Evolutionary conservation across 2,329 filamentous ascomycete species (phyloP), one percentile per base, ranked within the genome.

Genomic region (Fonsecaea pedrosoi): DNA sequence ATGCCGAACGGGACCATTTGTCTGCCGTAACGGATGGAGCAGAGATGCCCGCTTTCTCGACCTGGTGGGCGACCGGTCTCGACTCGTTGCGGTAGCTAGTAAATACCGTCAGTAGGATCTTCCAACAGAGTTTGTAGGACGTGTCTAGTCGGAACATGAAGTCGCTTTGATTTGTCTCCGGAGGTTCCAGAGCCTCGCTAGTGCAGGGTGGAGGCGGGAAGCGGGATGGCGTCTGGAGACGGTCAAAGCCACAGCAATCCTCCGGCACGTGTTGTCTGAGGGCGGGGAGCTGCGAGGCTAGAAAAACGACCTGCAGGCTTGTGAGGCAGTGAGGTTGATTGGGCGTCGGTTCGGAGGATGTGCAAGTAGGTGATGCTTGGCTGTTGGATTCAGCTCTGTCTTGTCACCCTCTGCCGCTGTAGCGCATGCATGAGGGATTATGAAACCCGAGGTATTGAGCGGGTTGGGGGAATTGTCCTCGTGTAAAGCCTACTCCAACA

Each of bases 401-500:
- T 15, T 15, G 38, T 3, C 38, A 15, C 38, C 6, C 10, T 25
- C 53, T 35, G 34, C 53, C 53, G 25, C 4, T 15, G 6, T 18
- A 48, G 6, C n/a, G 42, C 7, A 48, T 21, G 42, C 42, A 48
- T 38, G 5, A 15, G 18, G 42, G 42, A 48, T 18, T 18, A 48
- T 48, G 15, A 48, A 48, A 48, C n/a, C 42, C 21, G 40, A 50
- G 30, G 21, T 50, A 60, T 32, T 35, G 40, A 8, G 18, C 32
- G 25, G 15, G 25, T 45, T 32, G 40, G 45, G 25, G 9, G 7
- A 13, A 25, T 25, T 21, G 34, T 58, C 25, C 25, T 25, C 25
- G 25, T 25, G 25, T 25, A 25, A 2, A 25, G 25, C 25, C 60
- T 66, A 58, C 40, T 60, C 61, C 38, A 71, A 42, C 30, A 71